Conservation (phyloP, 768 basidiomycete genomes). For the Lactifluus piperatus region DNA sequence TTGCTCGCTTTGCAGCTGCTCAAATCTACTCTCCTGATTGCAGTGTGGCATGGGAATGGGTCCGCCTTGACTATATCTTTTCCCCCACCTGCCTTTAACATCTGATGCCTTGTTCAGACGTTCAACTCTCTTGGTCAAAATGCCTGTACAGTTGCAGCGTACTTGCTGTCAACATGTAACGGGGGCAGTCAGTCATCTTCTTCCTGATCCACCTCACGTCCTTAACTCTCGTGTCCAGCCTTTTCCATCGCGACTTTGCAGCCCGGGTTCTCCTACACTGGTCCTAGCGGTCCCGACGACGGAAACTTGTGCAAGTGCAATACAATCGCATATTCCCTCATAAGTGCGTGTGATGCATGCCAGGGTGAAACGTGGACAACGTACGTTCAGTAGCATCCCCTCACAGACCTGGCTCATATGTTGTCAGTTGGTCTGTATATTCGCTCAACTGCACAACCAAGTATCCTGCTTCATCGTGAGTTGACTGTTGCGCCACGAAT, state of each 20-base stretch:
- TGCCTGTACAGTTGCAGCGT: conserved; percentile 1
- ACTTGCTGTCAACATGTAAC: conserved; percentile 5
- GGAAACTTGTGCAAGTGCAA: conserved; percentile 9
- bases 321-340: conserved; percentile 1
- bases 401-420: not conserved
- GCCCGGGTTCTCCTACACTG: not conserved
- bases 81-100: not conserved
- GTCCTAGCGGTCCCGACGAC: not conserved
- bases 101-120: not conserved
- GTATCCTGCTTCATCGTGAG: not conserved
- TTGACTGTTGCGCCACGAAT: not conserved
- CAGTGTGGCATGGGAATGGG: not conserved
- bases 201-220: not conserved
- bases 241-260: not conserved
- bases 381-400: not conserved
- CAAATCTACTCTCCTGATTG: not conserved
- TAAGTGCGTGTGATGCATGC: conserved; percentile 16
- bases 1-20: not conserved
- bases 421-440: not conserved
- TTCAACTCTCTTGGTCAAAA: conserved; percentile 10
- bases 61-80: not conserved
- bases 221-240: not conserved
- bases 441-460: not conserved
- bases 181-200: not conserved
- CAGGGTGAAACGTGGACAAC: not conserved